phyloP scores from a whole-genome alignment of 352 stramenopile genomes.

The Pythium aphanidermatum region DNA sequence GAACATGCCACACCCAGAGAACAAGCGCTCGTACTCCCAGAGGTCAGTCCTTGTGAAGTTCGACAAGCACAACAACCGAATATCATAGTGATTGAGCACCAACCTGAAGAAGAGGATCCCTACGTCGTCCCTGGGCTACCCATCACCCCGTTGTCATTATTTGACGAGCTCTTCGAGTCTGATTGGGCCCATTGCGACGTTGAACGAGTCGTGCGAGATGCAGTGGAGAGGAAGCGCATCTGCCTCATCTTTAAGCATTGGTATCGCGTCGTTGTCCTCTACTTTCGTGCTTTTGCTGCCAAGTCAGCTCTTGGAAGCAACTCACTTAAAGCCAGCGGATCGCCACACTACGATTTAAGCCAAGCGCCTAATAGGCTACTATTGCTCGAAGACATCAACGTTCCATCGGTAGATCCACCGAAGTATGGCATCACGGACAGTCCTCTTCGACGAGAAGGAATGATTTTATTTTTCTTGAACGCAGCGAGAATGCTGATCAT shows the following conservation, averaged over 20 bases:
- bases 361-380: conserved; percentile 40
- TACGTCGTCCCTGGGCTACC: conserved; percentile 28
- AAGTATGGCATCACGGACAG: conserved; percentile 44
- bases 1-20: background rate
- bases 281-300: conserved; percentile 54
- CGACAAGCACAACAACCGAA: background rate
- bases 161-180: conserved; percentile 40
- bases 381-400: conserved; percentile 58
- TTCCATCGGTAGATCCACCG: conserved; percentile 35
- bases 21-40: background rate
- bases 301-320: conserved; percentile 19
- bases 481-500: conserved; percentile 41
- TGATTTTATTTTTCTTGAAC: conserved; percentile 44
- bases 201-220: conserved; percentile 51
- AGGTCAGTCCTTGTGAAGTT: background rate
- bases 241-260: conserved; percentile 26
- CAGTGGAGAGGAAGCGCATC: conserved; percentile 60
- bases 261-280: conserved; percentile 58
- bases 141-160: conserved; percentile 22
- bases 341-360: conserved; percentile 30
- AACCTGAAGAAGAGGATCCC: conserved; percentile 11
- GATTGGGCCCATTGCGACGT: conserved; percentile 49
- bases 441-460: conserved; percentile 34
- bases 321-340: background rate
- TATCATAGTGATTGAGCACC: conserved; percentile 6